A percentile compares a stretch with the other conserved stretches of the same genome.
phyloP scores from a whole-genome alignment of 2,329 filamentous ascomycete species.

The Pestalotiopsis sp. region DNA sequence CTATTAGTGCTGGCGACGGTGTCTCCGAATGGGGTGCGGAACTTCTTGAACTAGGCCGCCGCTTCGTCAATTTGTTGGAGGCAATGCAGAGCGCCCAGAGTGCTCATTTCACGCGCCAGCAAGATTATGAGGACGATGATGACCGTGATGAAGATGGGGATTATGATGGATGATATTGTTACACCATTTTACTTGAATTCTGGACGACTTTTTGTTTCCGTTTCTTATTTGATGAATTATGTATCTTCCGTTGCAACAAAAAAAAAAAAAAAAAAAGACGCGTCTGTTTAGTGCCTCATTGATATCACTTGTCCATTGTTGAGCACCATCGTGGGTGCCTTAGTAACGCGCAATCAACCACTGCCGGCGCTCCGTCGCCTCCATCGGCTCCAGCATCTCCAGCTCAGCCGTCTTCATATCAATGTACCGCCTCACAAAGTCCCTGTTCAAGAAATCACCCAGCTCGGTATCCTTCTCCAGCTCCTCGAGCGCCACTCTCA shows the following conservation, averaged over 20 bases:
- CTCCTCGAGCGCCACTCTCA: constrained; percentile 57
- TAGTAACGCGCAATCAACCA: constrained; percentile 72
- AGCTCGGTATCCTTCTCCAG: constrained; percentile 53
- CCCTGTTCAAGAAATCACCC: constrained; percentile 45
- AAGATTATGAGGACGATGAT: background rate
- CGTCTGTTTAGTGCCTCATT: no score
- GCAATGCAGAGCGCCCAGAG: background rate
- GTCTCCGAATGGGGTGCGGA: no score
- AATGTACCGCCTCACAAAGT: constrained; percentile 59
- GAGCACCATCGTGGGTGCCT: no score
- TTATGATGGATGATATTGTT: no score
- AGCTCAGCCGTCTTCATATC: constrained; percentile 63
- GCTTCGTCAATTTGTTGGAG: background rate
- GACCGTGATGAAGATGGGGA: no score
- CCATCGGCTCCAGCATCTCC: constrained; percentile 52
- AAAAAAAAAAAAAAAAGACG: no score
- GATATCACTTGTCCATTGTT: no score
- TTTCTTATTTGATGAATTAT: no score
- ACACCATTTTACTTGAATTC: no score
- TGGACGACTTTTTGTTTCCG: no score
- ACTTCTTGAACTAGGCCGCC: background rate
- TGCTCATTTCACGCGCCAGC: background rate
- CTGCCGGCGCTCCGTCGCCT: constrained; percentile 44
- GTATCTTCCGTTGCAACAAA: no score
- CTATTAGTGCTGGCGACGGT: no score